These are phyloP conservation scores for Phaffomyces antillensis DNA, from an alignment of 805 yeast genomes.

Conservation along the genomic window DNA sequence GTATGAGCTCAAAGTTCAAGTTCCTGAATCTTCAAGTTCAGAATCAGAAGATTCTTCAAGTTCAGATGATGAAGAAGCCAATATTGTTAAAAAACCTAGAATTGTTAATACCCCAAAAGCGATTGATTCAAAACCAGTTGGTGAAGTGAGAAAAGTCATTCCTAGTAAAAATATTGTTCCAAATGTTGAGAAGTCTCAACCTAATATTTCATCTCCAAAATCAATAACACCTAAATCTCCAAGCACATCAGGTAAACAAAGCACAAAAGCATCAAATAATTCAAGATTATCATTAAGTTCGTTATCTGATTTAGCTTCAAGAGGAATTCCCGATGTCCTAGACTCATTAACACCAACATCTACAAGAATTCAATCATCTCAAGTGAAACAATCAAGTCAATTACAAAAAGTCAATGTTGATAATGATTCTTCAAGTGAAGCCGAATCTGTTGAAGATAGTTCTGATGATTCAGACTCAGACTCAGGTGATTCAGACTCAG, in stretches of 20 bases:
- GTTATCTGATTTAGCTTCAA: constrained; percentile 49
- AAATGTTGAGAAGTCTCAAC: constrained; percentile 11
- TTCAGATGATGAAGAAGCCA: constrained; percentile 23
- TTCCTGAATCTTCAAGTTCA: neutral
- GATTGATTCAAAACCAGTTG: constrained; percentile 18
- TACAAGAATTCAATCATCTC: constrained; percentile 6
- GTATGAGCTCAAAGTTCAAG: neutral
- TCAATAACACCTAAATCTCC: neutral
- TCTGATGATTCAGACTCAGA: neutral
- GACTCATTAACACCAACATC: constrained; percentile 31
- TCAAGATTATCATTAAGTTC: constrained; percentile 39
- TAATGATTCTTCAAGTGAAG: neutral
- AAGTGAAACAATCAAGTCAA: neutral
- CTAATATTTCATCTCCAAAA: constrained; percentile 13
- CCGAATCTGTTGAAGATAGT: constrained; percentile 8
- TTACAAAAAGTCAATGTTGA: neutral
- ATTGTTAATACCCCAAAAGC: constrained; percentile 40
- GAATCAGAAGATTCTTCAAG: neutral
- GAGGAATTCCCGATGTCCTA: constrained; percentile 63
- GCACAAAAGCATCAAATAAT: neutral
- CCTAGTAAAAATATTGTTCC: constrained; percentile 3
- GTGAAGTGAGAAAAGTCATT: constrained; percentile 13
- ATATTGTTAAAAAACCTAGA: constrained; percentile 29
- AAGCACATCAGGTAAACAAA: neutral
- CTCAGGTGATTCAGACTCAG: constrained; percentile 8